These are phyloP conservation scores for Raphanus raphanistrum DNA, from an alignment of 345 rosid genomes.

Conservation along the genomic window DNA sequence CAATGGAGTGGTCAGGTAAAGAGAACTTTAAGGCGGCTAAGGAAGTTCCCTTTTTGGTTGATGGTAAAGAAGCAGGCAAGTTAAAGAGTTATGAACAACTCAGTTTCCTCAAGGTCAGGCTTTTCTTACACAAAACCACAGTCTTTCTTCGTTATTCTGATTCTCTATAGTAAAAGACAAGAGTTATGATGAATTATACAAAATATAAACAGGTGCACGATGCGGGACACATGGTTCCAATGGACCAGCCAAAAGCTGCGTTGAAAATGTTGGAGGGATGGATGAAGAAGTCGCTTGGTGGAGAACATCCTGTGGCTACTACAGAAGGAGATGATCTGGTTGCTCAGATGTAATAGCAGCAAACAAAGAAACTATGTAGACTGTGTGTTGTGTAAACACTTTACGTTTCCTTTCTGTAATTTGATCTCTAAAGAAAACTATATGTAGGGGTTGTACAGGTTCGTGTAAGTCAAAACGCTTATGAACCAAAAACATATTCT, in stretches of 20 bases:
- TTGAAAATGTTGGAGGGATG: constrained; percentile 85
- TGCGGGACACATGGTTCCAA: constrained; percentile 99
- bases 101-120: constrained; percentile 82
- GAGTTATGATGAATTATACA: constrained; percentile 1
- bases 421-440: neutral
- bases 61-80: constrained; percentile 76
- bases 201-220: constrained; percentile 58
- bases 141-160: neutral
- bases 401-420: neutral
- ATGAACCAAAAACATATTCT: neutral
- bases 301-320: constrained; percentile 10
- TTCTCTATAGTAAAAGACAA: neutral
- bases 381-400: neutral
- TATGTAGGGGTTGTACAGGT: neutral
- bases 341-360: constrained; percentile 54
- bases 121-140: neutral
- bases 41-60: constrained; percentile 69
- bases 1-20: constrained; percentile 96
- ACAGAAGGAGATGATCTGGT: constrained; percentile 42
- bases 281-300: constrained; percentile 58
- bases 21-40: constrained; percentile 60
- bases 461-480: neutral
- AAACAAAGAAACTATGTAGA: neutral
- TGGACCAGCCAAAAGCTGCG: constrained; percentile 94
- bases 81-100: constrained; percentile 70